Conservation (phyloP, 208 protist species). For the Acanthamoeba rhysodes region DNA sequence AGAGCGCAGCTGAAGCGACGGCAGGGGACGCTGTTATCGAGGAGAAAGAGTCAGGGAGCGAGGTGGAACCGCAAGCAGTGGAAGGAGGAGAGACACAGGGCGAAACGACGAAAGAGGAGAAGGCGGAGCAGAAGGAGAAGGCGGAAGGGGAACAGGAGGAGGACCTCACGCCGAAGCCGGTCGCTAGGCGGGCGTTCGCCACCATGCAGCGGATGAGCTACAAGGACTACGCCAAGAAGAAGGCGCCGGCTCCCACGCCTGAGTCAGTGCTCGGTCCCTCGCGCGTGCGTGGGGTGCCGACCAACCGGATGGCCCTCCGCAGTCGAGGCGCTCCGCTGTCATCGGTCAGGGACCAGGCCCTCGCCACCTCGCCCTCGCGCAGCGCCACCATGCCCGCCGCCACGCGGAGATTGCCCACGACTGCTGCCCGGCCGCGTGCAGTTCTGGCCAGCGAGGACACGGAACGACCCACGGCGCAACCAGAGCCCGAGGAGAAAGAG, state of each 20-base stretch:
- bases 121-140: neutral
- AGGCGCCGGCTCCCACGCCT: neutral
- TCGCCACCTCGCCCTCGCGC: neutral
- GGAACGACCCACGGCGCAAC: neutral
- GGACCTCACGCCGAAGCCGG: neutral
- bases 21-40: neutral
- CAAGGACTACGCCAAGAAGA: constrained; percentile 67
- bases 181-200: neutral
- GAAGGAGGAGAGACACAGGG: neutral
- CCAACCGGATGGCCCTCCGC: constrained; percentile 28
- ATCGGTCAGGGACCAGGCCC: neutral
- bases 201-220: constrained; percentile 68
- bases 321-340: constrained; percentile 7
- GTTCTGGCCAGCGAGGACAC: neutral
- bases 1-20: neutral
- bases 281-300: constrained; percentile 17
- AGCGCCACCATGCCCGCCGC: constrained; percentile 33
- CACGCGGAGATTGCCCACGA: neutral
- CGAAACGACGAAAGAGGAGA: neutral
- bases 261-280: constrained; percentile 34
- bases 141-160: neutral
- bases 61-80: neutral
- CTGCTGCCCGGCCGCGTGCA: neutral
- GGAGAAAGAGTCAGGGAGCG: neutral
- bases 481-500: neutral